phyloP scores from a whole-genome alignment of 2,329 filamentous ascomycete species.

The Penicillium sp. region DNA sequence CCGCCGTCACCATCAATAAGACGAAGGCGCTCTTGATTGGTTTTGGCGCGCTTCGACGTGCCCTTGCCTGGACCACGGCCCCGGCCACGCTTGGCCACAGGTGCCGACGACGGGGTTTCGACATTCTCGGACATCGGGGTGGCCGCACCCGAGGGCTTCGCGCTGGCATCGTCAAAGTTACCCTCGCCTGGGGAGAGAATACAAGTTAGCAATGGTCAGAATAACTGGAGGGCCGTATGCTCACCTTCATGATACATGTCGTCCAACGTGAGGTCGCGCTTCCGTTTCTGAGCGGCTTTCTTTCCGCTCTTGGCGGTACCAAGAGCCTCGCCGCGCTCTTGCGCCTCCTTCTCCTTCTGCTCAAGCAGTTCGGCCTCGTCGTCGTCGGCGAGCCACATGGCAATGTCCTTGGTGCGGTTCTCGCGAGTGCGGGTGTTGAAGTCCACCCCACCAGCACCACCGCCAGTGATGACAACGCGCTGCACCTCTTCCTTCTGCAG shows the following conservation, averaged over 20 bases:
- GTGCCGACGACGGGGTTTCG: slow-evolving; percentile 36
- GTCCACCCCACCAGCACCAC: slow-evolving; percentile 78
- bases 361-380: slow-evolving; percentile 94
- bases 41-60: slow-evolving; percentile 60
- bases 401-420: slow-evolving; percentile 96
- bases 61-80: slow-evolving; percentile 55
- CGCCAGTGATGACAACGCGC: slow-evolving; percentile 91
- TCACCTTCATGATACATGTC: slow-evolving; percentile 99
- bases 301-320: slow-evolving; percentile 58
- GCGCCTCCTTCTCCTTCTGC: slow-evolving; percentile 81
- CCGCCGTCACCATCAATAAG: slow-evolving; percentile 47
- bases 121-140: slow-evolving; percentile 67
- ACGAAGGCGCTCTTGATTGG: slow-evolving; percentile 52
- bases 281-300: slow-evolving; percentile 60
- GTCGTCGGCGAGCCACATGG: slow-evolving; percentile 97
- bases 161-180: slow-evolving; percentile 82
- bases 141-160: slow-evolving; percentile 79
- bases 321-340: slow-evolving; percentile 65
- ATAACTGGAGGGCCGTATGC: slow-evolving; percentile 30
- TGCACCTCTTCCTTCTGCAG: slow-evolving; percentile 98
- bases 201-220: not conserved
- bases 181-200: slow-evolving; percentile 70
- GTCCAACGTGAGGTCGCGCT: slow-evolving; percentile 67
- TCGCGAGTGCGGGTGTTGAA: slow-evolving; percentile 91
- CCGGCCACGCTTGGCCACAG: slow-evolving; percentile 56